Percentiles rank a stretch among this genome's conserved stretches.
phyloP scores from a whole-genome alignment of 768 basidiomycete species.

The Collybiopsis confluens region DNA sequence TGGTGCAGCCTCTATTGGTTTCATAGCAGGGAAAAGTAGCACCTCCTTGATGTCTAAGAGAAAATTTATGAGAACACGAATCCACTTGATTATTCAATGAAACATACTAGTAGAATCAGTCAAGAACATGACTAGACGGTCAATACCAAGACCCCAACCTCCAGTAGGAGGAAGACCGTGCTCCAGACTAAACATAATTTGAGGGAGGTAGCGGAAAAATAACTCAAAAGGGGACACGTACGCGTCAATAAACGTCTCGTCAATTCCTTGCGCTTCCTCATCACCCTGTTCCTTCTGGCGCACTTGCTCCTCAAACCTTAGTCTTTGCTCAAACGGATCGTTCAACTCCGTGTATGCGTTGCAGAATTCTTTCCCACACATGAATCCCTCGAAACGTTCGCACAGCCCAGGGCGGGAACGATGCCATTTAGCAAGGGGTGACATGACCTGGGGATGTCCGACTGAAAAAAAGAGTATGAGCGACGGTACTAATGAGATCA shows the following conservation, averaged over 20 bases:
- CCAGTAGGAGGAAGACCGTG: slow-evolving; percentile 97
- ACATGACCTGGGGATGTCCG: slow-evolving; percentile 99
- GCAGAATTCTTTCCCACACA: slow-evolving; percentile 97
- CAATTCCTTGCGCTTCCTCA: slow-evolving; percentile 96
- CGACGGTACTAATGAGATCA: background rate
- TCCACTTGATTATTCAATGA: background rate
- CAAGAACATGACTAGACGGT: slow-evolving; percentile 97
- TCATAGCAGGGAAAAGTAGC: slow-evolving; percentile 95
- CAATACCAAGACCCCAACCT: slow-evolving; percentile 95
- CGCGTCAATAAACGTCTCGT: slow-evolving; percentile 95
- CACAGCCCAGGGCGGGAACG: slow-evolving; percentile 95
- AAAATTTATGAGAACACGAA: background rate
- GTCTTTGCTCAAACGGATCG: slow-evolving; percentile 94
- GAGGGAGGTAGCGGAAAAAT: slow-evolving; percentile 6
- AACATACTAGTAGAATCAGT: slow-evolving; percentile 88
- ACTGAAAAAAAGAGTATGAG: slow-evolving; percentile 40
- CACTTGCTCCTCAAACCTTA: slow-evolving; percentile 94
- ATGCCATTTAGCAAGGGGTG: slow-evolving; percentile 97
- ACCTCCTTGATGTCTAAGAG: slow-evolving; percentile 93
- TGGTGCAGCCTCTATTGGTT: slow-evolving; percentile 60
- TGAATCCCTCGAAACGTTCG: slow-evolving; percentile 98
- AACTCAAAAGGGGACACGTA: slow-evolving; percentile 36
- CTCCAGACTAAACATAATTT: slow-evolving; percentile 61
- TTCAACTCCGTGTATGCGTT: slow-evolving; percentile 99
- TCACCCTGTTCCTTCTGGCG: slow-evolving; percentile 96